Evolutionary conservation across 495 filamentous ascomycete genomes (phyloP).

Genomic region (Pseudoneurospora amorphoporcata): DNA sequence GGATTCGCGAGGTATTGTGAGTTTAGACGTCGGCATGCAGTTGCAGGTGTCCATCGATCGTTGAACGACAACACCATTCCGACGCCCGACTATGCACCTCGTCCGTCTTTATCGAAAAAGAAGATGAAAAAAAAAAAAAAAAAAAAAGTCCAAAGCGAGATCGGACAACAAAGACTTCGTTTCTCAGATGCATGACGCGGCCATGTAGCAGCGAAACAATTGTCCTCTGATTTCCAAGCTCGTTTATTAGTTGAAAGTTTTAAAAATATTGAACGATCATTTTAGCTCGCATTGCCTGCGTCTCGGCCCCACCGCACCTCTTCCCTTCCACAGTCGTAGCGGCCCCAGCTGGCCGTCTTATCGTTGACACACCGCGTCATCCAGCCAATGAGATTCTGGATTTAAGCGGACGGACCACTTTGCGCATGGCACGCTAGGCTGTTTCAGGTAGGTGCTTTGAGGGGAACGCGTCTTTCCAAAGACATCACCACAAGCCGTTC

Average conservation of each 20-base stretch:
- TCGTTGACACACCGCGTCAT: not conserved
- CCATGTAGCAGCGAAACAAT: not conserved
- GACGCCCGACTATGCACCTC: not conserved
- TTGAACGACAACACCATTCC: not conserved
- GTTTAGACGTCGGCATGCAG: not conserved
- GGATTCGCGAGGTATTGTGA: not conserved
- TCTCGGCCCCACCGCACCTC: not conserved
- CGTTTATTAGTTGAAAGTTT: not conserved
- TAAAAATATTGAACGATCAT: not conserved
- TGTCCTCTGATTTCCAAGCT: not conserved
- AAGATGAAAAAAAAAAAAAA: not conserved
- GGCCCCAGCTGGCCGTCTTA: not conserved
- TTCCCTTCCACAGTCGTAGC: not conserved
- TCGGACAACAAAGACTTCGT: not conserved
- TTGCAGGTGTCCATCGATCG: not conserved
- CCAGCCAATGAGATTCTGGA: not conserved
- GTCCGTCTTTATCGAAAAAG: not conserved
- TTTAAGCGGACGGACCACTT: constrained; percentile 5
- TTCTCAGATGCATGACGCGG: not conserved
- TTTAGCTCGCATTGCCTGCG: not conserved
- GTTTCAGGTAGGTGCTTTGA: constrained; percentile 30
- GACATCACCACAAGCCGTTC: not conserved
- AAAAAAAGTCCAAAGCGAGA: not conserved
- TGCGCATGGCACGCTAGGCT: constrained; percentile 22
- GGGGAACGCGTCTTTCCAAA: constrained; percentile 3